phyloP scores from a whole-genome alignment of 1,284 basidiomycete genomes.

The Sphagnurus paluster region DNA sequence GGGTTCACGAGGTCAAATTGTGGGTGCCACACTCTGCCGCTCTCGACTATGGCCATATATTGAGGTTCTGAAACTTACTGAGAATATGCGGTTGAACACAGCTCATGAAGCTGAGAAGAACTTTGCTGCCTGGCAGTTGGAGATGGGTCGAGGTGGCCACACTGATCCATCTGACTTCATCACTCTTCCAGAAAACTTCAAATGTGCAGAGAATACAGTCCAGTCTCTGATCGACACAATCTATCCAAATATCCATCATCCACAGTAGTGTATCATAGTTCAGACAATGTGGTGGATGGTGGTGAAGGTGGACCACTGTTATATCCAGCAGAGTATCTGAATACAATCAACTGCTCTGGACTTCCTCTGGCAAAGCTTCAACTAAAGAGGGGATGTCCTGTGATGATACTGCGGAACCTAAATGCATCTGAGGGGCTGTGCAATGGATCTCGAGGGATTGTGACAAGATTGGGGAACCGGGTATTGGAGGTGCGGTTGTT shows the following conservation, averaged over 20 bases:
- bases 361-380: constrained; percentile 17
- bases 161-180: constrained; percentile 17
- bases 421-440: constrained; percentile 32
- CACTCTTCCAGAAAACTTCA: constrained; percentile 24
- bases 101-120: constrained; percentile 19
- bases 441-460: constrained; percentile 33
- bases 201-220: too few species aligned
- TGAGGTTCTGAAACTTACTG: constrained; percentile 21
- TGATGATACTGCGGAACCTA: constrained; percentile 38
- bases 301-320: not conserved
- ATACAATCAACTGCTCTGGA: constrained; percentile 18
- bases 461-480: constrained; percentile 18
- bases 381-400: constrained; percentile 25
- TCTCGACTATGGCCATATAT: constrained; percentile 38
- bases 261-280: constrained; percentile 17
- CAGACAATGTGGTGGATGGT: constrained; percentile 15
- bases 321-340: constrained; percentile 18
- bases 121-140: constrained; percentile 33
- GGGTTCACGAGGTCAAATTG: constrained; percentile 34
- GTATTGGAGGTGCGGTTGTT: constrained; percentile 27
- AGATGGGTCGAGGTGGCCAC: constrained; percentile 29
- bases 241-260: constrained; percentile 30
- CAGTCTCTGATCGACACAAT: constrained; percentile 25
- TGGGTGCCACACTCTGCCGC: constrained; percentile 30
- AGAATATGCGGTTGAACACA: constrained; percentile 28